Evolutionary conservation across 2,329 filamentous ascomycete genomes (phyloP).

Genomic region (Zymoseptoria crescenta): DNA sequence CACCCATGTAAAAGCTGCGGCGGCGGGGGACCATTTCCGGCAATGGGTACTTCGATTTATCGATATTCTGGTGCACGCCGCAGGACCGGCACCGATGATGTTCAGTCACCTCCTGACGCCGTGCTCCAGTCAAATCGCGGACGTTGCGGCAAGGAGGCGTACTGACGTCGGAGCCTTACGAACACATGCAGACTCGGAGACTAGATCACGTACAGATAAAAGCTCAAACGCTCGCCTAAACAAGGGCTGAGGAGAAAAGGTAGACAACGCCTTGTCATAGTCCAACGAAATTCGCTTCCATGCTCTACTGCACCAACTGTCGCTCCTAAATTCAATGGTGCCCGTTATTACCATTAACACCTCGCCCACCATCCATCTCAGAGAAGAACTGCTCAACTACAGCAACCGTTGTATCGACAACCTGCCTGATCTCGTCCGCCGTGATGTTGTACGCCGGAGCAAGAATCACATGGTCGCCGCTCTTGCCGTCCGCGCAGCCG

Average conservation of each 20-base stretch:
- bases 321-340: background rate
- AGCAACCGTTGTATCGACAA: constrained; percentile 45
- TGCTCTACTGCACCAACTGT: background rate
- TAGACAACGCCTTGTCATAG: too few relatives aligned
- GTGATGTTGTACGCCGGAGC: constrained; percentile 62
- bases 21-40: too few relatives aligned
- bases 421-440: constrained; percentile 47
- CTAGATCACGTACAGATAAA: too few relatives aligned
- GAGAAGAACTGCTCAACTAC: constrained; percentile 46
- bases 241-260: too few relatives aligned
- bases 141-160: background rate
- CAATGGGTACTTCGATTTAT: background rate
- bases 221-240: too few relatives aligned
- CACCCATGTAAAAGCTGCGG: too few relatives aligned
- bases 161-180: background rate
- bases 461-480: constrained; percentile 62
- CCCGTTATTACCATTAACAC: background rate
- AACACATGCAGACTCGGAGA: too few relatives aligned
- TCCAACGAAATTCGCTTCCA: too few relatives aligned
- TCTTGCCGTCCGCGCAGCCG: constrained; percentile 51
- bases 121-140: background rate
- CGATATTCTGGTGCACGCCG: background rate
- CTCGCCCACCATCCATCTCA: background rate
- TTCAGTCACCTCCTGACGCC: background rate
- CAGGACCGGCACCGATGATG: background rate